These are phyloP conservation scores for Glycyrrhiza uralensis DNA, from an alignment of 306 rosid genomes.

Conservation along the genomic window DNA sequence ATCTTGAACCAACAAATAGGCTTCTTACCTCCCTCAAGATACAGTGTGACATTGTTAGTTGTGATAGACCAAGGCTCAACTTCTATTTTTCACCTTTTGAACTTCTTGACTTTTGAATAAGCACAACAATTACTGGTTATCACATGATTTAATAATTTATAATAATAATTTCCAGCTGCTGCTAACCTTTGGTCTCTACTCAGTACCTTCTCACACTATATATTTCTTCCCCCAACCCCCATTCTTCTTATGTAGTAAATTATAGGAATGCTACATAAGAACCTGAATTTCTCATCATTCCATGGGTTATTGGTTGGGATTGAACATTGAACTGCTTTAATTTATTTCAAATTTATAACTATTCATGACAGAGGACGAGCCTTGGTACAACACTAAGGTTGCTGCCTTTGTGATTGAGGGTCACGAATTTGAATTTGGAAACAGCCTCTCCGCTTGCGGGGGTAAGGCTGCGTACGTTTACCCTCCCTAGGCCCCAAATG, in stretches of 20 bases:
- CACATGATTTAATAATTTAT: slow-evolving; percentile 17
- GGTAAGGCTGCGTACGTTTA: too few relatives aligned
- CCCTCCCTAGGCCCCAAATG: too few relatives aligned
- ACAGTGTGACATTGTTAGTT: neutral
- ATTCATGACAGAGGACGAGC: slow-evolving; percentile 28
- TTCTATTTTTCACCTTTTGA: slow-evolving; percentile 11
- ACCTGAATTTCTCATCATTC: slow-evolving; percentile 26
- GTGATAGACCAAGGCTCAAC: slow-evolving; percentile 15
- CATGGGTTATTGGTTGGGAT: neutral
- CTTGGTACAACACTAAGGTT: too few relatives aligned
- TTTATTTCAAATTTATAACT: neutral
- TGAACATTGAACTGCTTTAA: neutral
- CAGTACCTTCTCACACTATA: slow-evolving; percentile 23
- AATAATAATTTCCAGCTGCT: slow-evolving; percentile 22
- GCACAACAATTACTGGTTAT: neutral
- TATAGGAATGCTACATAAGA: slow-evolving; percentile 13
- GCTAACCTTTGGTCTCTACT: slow-evolving; percentile 18
- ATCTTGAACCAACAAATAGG: neutral
- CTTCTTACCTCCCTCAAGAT: neutral
- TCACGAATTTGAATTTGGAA: too few relatives aligned
- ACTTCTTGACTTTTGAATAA: slow-evolving; percentile 2
- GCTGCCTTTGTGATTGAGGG: too few relatives aligned
- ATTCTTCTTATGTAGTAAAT: slow-evolving; percentile 1
- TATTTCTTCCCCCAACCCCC: slow-evolving; percentile 11
- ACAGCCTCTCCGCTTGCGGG: too few relatives aligned